Conservation (phyloP, 2,329 filamentous ascomycete species). For the Sporothrix humicola region DNA sequence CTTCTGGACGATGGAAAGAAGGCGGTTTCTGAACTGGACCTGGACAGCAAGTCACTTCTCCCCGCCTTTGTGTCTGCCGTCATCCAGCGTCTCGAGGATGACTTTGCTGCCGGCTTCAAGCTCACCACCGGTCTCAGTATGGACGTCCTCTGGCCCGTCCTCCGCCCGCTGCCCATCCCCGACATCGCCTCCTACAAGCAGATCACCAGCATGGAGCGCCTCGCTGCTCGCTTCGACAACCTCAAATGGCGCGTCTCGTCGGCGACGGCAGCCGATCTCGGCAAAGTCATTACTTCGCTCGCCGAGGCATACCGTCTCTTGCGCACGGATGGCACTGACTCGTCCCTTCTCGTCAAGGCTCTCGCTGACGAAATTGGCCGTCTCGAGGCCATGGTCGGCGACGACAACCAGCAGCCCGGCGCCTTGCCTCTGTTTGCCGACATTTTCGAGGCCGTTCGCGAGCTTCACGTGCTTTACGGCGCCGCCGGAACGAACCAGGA, state of each 20-base stretch:
- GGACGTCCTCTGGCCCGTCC: conserved; percentile 75
- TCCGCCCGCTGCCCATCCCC: conserved; percentile 67
- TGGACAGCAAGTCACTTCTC: background rate
- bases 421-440: conserved; percentile 60
- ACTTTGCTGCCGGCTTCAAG: conserved; percentile 73
- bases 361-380: conserved; percentile 58
- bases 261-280: conserved; percentile 58
- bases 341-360: conserved; percentile 55
- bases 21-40: background rate
- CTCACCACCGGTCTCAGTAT: conserved; percentile 78
- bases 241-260: conserved; percentile 62
- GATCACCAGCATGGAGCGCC: conserved; percentile 57
- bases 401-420: conserved; percentile 53
- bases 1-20: conserved; percentile 38
- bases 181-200: conserved; percentile 54
- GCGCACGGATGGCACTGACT: conserved; percentile 45
- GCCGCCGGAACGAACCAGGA: conserved; percentile 3
- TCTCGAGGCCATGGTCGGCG: conserved; percentile 55
- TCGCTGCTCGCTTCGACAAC: conserved; percentile 65
- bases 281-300: conserved; percentile 60
- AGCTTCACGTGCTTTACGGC: conserved; percentile 54
- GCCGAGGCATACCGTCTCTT: conserved; percentile 63
- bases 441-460: conserved; percentile 64
- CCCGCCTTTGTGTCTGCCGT: conserved; percentile 50
- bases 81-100: conserved; percentile 53